Evolutionary conservation across 768 basidiomycete genomes (phyloP), one percentile per base, ranked within the genome.

Genomic region (Serendipita vermifera): DNA sequence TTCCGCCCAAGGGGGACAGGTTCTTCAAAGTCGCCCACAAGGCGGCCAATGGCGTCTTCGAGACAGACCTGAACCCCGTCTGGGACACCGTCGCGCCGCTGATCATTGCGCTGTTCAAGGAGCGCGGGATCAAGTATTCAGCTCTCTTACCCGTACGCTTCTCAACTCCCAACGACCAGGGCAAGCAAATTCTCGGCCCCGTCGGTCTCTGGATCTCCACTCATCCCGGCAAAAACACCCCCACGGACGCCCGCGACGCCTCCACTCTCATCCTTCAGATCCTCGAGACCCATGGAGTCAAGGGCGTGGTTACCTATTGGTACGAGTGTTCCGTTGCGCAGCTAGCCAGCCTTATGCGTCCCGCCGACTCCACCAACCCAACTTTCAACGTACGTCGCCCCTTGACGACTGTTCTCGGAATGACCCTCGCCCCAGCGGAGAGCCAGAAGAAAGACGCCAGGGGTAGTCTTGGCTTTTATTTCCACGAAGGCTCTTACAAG

Each of bases 401-500:
- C 36, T 38, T 38, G 11, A 38, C 36, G 11, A n/a, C 36, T 17
- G 11, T 38, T 11, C 36, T 11, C n/a, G 36, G 36, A 11, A 38
- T 38, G 36, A 11, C 36, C 36, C 11, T 38, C 36, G 36, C 36
- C 11, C 11, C 36, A 11, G 36, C 11, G 36, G 36, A 38, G 11
- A 38, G 36, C 11, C 11, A 38, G 36, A 38, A 38, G 11, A n/a
- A 38, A 11, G 36, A 38, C n/a, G 36, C 36, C 11, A 38, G 11
- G 36, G 36, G 36, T 11, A 38, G 11, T 17, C 11, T 38, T 38
- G 70, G 71, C 5, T 64, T 68, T 41, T 74, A 70, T 55, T 70
- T 74, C 58, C 14, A 56, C 17, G 58, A 60, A 1, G 65, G 62
- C 27, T 40, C 65, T 3, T 60, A 65, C 9, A 70, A 70, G 54